A percentile compares a stretch with the other conserved stretches of the same genome.
These are phyloP conservation scores for Lathyrus sativus DNA, from an alignment of 306 rosid genomes.

Conservation along the genomic window DNA sequence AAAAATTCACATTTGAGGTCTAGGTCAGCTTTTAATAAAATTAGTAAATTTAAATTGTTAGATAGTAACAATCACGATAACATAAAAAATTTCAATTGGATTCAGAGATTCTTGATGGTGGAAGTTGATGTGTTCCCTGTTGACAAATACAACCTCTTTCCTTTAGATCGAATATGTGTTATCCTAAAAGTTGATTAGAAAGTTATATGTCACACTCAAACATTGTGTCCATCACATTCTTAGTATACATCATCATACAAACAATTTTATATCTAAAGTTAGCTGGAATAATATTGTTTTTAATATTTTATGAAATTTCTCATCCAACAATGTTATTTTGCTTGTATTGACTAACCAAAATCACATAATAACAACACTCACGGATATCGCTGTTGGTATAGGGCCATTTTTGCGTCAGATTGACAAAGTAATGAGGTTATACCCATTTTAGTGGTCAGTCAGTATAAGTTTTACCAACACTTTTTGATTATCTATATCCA, in stretches of 20 bases:
- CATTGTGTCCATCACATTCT: conserved; percentile 15
- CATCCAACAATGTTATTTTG: no score
- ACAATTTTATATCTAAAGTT: neutral
- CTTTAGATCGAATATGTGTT: neutral
- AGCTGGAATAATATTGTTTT: neutral
- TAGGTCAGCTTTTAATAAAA: neutral
- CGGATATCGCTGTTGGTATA: no score
- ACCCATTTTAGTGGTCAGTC: no score
- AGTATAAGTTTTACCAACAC: no score
- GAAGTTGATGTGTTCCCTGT: conserved; percentile 12
- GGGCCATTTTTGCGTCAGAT: no score
- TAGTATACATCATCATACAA: neutral
- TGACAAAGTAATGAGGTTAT: no score
- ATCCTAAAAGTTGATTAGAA: conserved; percentile 16
- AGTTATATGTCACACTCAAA: conserved; percentile 2
- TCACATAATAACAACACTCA: no score
- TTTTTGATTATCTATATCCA: no score
- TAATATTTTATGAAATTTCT: neutral
- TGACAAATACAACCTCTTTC: conserved; percentile 29
- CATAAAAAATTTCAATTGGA: neutral
- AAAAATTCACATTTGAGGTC: no score
- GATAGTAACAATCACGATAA: conserved; percentile 5
- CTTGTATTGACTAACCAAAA: no score
- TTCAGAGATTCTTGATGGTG: conserved; percentile 11
- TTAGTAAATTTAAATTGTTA: conserved; percentile 14